Base-by-base conservation (phyloP, 306 rosid genomes). In the Quercus suber region DNA sequence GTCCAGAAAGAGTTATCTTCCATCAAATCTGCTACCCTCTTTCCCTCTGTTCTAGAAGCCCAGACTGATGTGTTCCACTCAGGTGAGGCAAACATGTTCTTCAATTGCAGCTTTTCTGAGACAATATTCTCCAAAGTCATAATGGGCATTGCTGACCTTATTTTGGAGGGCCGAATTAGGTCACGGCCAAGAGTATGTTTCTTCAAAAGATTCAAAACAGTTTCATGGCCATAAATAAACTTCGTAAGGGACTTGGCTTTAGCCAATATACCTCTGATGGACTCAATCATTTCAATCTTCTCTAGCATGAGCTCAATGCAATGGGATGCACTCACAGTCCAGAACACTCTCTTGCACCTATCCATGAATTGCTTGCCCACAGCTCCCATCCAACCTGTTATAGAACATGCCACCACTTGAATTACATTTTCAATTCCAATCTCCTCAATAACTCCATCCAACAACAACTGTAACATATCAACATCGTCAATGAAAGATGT, bases 311-410 rank as follows among this genome's bases (percentile, higher is more conserved):
- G 63, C 30, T 73, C 78, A 63, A 82, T 72, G 71, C 81, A 77
- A 67, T 82, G 71, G 20, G 85, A 77, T 64, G 64, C 78, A 73
- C 81, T 77, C 75, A 82, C 35, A 3, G 78, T 70, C 81, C 85
- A 72, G 69, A 72, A 78, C 30, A 77, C 81, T 53, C 61, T 63
- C 68, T 56, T 77, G 64, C 49, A 73, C 78, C 59, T 64, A 63
- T 55, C 31, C 63, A 25, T 64, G 30, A 82, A 82, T 31, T 72
- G 75, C 60, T 77, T 65, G 18, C 74, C 64, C 28, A 77, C 28
- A 28, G 35, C 59, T 33, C 74, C 71, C 4, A 52, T 70, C 85
- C 82, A 82, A 6, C 82, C 85, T 25, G 67, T 72, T 6, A 78
- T 72, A 55, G 78, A 55, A 43, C 69, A 64, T 27, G 79, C 74